Evolutionary conservation across 345 rosid genomes (phyloP), one percentile per base, ranked within the genome.

Genomic region (Hevea brasiliensis): DNA sequence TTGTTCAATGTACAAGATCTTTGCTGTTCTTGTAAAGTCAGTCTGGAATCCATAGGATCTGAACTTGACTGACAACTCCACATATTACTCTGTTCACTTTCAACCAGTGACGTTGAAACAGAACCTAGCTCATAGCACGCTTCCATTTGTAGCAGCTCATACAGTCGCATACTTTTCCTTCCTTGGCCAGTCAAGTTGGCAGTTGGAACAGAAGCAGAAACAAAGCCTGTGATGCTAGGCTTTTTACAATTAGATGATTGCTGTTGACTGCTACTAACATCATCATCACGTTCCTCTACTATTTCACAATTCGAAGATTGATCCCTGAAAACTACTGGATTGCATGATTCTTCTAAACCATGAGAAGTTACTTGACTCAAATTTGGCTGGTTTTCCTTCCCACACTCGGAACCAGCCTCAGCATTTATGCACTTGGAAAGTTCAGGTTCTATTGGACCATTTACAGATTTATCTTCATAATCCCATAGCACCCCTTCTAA

Each of bases 401-500:
- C 35, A 67, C 77, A 60, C 56, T 63, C 82, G 50, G 71, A 76
- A 75, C 61, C 44, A 64, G 79, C 67, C 68, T 55, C 76, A 54
- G 72, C 61, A 69, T 48, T 65, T 50, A 74, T 76, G 68, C 65
- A 67, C 47, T 55, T 57, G 14, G 73, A 72, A 72, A 45, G 72
- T 67, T 84, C 85, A 51, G 67, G 60, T 76, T 81, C 81, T 66
- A 56, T 64, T 44, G 66, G 79, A 79, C 84, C 87, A 78, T 75
- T 77, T 60, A 66, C 63, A 70, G 90, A 75, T 76, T 85, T 81
- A 70, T 81, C 87, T 57, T 90, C 95, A 60, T 90, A 90, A 80
- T 87, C 87, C 98, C 98, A 94, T 17, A 94, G 87, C 72, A 94
- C 79, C 48, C 98, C 98, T 86, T 90, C 93, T 76, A 94, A 73